These are phyloP conservation scores for Bruguiera sexangula DNA, from an alignment of 345 rosid genomes.

Conservation along the genomic window DNA sequence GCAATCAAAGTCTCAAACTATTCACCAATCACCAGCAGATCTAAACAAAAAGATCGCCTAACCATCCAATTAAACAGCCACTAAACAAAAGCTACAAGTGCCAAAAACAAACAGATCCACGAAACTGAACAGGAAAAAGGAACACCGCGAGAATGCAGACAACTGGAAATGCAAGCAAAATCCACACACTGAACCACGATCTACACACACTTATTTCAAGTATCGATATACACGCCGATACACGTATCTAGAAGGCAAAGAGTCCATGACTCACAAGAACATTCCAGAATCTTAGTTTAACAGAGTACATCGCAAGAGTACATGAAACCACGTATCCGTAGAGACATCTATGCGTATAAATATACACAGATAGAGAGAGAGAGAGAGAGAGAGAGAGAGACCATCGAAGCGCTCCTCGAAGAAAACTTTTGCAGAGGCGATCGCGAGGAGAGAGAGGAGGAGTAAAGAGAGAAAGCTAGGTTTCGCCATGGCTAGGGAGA, in stretches of 20 bases:
- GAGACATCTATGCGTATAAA: not conserved
- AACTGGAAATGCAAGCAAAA: not conserved
- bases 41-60: not conserved
- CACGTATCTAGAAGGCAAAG: not conserved
- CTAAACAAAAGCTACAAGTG: not conserved
- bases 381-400: constrained; percentile 22
- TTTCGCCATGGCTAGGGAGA: constrained; percentile 17
- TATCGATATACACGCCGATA: not conserved
- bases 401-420: constrained; percentile 95
- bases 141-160: not conserved
- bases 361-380: not conserved
- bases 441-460: constrained; percentile 30
- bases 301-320: not conserved
- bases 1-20: not conserved
- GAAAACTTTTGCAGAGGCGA: constrained; percentile 62
- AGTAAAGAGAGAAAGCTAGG: constrained; percentile 33
- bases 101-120: not conserved
- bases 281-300: not conserved
- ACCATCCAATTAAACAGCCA: not conserved
- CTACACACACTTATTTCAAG: not conserved
- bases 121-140: not conserved
- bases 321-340: not conserved
- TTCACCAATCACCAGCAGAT: not conserved
- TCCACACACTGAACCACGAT: not conserved
- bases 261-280: not conserved